Conservation (phyloP, 768 basidiomycete genomes). For the Leccinum longicurvipes region DNA sequence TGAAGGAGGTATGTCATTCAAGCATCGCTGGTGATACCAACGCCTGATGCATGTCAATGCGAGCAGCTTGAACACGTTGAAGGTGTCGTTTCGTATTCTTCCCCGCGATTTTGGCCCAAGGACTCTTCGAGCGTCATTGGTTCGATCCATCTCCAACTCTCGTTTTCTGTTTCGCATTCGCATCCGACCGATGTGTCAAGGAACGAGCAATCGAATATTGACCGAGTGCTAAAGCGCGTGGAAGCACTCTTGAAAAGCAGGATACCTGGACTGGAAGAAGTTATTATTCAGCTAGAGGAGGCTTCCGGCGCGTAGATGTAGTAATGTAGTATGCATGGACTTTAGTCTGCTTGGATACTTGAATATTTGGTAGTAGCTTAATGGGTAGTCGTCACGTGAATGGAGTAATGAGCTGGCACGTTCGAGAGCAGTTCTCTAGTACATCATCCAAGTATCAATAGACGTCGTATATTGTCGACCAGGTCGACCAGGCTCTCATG, state of each 20-base stretch:
- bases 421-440: background rate
- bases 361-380: constrained; percentile 18
- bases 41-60: background rate
- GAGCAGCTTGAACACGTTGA: constrained; percentile 67
- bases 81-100: constrained; percentile 77
- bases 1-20: constrained; percentile 53
- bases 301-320: constrained; percentile 5
- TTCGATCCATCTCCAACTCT: constrained; percentile 88
- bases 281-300: constrained; percentile 83
- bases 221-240: constrained; percentile 74
- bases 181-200: constrained; percentile 44
- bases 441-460: background rate
- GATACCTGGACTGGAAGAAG: constrained; percentile 81
- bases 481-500: constrained; percentile 13
- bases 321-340: constrained; percentile 3
- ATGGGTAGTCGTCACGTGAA: background rate
- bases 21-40: background rate
- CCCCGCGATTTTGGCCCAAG: constrained; percentile 94
- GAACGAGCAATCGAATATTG: constrained; percentile 29
- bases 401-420: background rate
- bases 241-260: constrained; percentile 64
- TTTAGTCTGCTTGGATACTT: constrained; percentile 9
- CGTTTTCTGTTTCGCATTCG: constrained; percentile 54
- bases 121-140: constrained; percentile 84
- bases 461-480: background rate